phyloP scores from a whole-genome alignment of 108 stramenopile species.

The Discostella stelligeroides region DNA sequence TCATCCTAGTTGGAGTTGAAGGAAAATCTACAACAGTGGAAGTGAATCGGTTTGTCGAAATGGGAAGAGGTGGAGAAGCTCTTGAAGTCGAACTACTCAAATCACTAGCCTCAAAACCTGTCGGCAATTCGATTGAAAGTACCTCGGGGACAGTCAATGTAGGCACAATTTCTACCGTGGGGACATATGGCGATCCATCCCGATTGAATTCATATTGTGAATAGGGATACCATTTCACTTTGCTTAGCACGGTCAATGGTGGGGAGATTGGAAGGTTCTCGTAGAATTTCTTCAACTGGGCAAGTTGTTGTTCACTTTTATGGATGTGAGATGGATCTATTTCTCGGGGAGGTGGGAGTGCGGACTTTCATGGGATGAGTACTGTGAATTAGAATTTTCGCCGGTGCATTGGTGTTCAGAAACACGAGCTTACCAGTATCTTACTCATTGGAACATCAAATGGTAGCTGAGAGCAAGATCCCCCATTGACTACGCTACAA shows the following conservation, averaged over 20 bases:
- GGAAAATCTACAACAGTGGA: conserved; percentile 35
- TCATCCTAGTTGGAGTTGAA: conserved; percentile 5
- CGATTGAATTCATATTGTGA: conserved; percentile 40
- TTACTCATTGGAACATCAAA: conserved; percentile 34
- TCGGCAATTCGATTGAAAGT: conserved; percentile 41
- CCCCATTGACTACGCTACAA: not conserved
- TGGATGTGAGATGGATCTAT: not conserved
- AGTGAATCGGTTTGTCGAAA: conserved; percentile 12
- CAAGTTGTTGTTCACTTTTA: conserved; percentile 31
- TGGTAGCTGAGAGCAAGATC: conserved; percentile 22
- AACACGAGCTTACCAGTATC: conserved; percentile 29
- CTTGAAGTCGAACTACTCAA: conserved; percentile 17
- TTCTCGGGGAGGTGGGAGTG: conserved; percentile 9
- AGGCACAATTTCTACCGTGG: conserved; percentile 11
- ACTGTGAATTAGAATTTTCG: too few species aligned
- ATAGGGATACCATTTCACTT: conserved; percentile 48
- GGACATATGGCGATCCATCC: conserved; percentile 30
- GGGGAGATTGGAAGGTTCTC: conserved; percentile 16
- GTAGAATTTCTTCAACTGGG: conserved; percentile 19
- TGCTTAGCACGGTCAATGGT: conserved; percentile 33
- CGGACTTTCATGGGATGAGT: not conserved
- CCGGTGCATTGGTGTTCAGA: not conserved
- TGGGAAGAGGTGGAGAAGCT: not conserved
- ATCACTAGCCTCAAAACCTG: conserved; percentile 43
- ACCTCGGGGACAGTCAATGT: conserved; percentile 43